These are phyloP conservation scores for Trypanosoma conorhini DNA, from an alignment of 208 protist genomes.

Conservation along the genomic window DNA sequence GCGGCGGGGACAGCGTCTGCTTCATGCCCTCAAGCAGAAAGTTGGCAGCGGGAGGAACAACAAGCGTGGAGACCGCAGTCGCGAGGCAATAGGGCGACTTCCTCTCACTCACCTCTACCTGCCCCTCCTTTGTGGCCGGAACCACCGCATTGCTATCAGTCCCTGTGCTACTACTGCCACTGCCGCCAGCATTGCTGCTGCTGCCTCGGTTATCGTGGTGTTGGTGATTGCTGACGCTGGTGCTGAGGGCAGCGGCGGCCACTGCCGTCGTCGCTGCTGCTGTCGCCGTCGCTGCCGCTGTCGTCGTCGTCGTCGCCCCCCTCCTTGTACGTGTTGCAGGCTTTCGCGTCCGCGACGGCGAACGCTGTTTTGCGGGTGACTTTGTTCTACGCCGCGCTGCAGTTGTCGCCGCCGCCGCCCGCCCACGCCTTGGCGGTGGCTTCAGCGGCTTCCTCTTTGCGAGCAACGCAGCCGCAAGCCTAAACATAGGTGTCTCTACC, in stretches of 20 bases:
- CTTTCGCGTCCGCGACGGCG: neutral
- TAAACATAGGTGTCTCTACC: constrained; percentile 19
- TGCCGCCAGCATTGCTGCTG: neutral
- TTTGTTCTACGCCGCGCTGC: neutral
- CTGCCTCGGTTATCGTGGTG: neutral
- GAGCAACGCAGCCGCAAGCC: constrained; percentile 16
- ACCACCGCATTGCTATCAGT: neutral
- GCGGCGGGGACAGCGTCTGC: constrained; percentile 56
- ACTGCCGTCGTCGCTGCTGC: too few relatives aligned
- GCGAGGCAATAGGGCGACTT: constrained; percentile 67
- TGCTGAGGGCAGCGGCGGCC: neutral
- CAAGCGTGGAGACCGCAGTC: constrained; percentile 78
- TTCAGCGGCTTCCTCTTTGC: constrained; percentile 23
- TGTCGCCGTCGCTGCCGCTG: neutral
- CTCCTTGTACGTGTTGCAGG: neutral
- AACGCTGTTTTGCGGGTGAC: constrained; percentile 8
- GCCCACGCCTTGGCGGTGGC: constrained; percentile 28
- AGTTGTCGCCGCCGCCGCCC: constrained; percentile 2
- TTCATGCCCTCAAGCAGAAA: constrained; percentile 70
- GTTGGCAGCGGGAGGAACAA: constrained; percentile 73
- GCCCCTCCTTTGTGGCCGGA: neutral
- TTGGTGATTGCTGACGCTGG: neutral
- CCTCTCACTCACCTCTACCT: constrained; percentile 1
- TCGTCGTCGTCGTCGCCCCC: neutral
- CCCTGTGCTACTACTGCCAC: neutral